phyloP scores from a whole-genome alignment of 1,139 yeast genomes.

The Geotrichum klebahnii region DNA sequence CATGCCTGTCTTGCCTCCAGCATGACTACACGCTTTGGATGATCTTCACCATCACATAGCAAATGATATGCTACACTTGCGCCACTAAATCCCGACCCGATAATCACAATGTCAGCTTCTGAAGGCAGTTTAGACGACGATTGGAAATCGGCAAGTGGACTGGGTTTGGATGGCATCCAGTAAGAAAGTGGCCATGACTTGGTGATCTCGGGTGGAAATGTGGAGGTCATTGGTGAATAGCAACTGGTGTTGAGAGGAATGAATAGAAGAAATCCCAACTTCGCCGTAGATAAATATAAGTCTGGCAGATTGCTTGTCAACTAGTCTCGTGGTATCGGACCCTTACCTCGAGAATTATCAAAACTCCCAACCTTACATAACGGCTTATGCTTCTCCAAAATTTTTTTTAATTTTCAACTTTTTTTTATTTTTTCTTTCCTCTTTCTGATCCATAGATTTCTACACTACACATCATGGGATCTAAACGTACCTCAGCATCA shows the following conservation, averaged over 20 bases:
- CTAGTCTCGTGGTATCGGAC: background rate
- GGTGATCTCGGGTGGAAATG: slow-evolving; percentile 15
- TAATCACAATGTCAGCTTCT: slow-evolving; percentile 39
- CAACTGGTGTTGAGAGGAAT: background rate
- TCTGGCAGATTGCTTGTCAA: background rate
- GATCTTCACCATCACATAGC: slow-evolving; percentile 24
- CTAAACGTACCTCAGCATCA: slow-evolving; percentile 5
- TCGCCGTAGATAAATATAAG: background rate
- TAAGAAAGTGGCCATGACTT: slow-evolving; percentile 23
- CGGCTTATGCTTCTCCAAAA: background rate
- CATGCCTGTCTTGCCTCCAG: slow-evolving; percentile 45
- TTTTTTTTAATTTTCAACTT: background rate
- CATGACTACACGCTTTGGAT: slow-evolving; percentile 32
- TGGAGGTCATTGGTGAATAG: background rate
- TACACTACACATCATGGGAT: slow-evolving; percentile 6
- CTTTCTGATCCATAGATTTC: background rate
- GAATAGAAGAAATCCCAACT: background rate
- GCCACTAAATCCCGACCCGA: slow-evolving; percentile 47
- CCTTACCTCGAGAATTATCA: background rate
- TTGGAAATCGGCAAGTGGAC: slow-evolving; percentile 25
- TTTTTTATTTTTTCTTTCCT: background rate
- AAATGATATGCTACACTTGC: slow-evolving; percentile 41
- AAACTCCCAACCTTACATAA: slow-evolving; percentile 12
- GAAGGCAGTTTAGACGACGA: slow-evolving; percentile 31
- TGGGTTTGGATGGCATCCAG: slow-evolving; percentile 25